Base-by-base conservation (phyloP, 2,329 filamentous ascomycete species). In the Exserohilum turcica region DNA sequence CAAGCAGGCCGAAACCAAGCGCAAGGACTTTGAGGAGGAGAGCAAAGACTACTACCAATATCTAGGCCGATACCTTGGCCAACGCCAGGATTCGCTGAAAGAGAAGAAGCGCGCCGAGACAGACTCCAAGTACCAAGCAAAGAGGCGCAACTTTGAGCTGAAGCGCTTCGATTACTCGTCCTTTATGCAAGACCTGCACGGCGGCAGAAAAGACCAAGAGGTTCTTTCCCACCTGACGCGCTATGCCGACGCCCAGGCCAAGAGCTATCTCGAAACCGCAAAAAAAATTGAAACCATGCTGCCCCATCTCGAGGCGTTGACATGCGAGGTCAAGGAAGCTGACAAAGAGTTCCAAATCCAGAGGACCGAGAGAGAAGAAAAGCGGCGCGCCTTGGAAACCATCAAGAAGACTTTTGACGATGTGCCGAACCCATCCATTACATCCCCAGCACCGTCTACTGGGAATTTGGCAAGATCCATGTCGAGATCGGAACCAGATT, bases 111-210 rank as follows among this genome's bases (percentile, higher is more conserved):
- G 94, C 57, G 90, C 85, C 35, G 92, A 97, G 66, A 97, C 92
- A 65, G 94, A 99, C 74, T 89, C 90, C 28, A 99, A 99, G 71
- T 99, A 97, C 71, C 93, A 97, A 73, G 86, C 84, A 39, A 97
- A 97, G 78, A 86, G 92, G 61, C 87, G 91, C 38, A 96, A 92
- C 64, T 99, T 99, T 68, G 94, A 99, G 78, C 82, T 99, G 52
- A 97, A 96, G 78, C 88, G 95, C 8, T 99, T 99, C 68, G 95
- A 99, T 75, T 99, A 99, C 74, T 97, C 93, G 3, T 96, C 91
- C 12, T 99, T 97, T 71, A 96, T 99, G 90, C 93, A 97, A 68
- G 94, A 99, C 78, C 82, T 99, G n/a, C 94, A 97, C 59, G 94
- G 94, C 27, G 94, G 94, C n/a, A 88, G 94, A 58, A 99, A 97